Evolutionary conservation across 768 basidiomycete genomes (phyloP), one percentile per base, ranked within the genome.

Genomic region (Naganishia randhawae): DNA sequence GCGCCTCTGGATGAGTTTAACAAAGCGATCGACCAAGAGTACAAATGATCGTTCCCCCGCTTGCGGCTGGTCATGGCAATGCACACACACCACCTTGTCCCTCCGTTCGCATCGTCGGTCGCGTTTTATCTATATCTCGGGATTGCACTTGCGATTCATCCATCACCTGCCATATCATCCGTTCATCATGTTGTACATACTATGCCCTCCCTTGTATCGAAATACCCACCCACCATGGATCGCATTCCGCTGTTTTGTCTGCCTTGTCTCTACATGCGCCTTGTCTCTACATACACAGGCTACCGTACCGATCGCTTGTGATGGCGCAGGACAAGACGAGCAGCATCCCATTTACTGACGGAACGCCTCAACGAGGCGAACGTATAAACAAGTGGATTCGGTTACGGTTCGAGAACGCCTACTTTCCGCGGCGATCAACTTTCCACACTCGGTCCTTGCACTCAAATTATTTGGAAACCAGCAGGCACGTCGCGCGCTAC

Each of bases 1-100:
- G 89, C 94, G 77, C 82, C 84, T 0, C 79, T 85, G 0, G 86
- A 89, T 48, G 86, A 87, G 81, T 84, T 94, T 63, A 87, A 97
- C 79, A 90, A 92, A 72, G 91, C 87, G 10, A 74, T 98, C 72
- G 80, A 84, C 76, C 73, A 77, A 19, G 78, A 80, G 67, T 70
- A 78, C 25, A 74, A 71, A 61, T 72, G 37, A 41, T 61, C 22
- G 39, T 22, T 22, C 25, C 13, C 7, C 25, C 45, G n/a, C n/a
- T n/a, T n/a, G n/a, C n/a, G n/a, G n/a, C n/a, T n/a, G n/a, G n/a
- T n/a, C n/a, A n/a, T n/a, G n/a, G n/a, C n/a, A n/a, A n/a, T 4
- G 45, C 45, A 48, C 19, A 3, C 19, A 8, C 37, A 14, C 37
- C 37, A 14, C 37, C 7, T 39, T 39, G 37, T 39, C 14, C 14